phyloP scores from a whole-genome alignment of 1,284 basidiomycete species.

The Ceratobasidium sp. region DNA sequence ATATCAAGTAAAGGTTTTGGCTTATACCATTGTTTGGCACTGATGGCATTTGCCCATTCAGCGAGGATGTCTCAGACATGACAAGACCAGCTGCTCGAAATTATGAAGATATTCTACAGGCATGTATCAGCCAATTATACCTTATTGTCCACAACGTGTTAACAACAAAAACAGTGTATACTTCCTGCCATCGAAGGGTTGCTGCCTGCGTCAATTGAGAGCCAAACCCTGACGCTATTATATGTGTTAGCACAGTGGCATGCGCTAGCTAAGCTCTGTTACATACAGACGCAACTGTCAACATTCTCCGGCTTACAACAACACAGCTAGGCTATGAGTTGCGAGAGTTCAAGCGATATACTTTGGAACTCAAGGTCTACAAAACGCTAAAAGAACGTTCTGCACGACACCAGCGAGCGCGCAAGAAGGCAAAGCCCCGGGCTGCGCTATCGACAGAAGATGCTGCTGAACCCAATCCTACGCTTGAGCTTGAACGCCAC shows the following conservation, averaged over 20 bases:
- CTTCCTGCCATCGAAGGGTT: conserved; percentile 56
- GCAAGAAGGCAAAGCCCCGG: neutral
- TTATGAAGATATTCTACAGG: conserved; percentile 47
- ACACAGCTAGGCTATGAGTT: conserved; percentile 46
- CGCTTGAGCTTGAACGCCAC: neutral
- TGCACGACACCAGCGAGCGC: conserved; percentile 40
- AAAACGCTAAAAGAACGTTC: conserved; percentile 50
- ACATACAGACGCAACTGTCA: conserved; percentile 52
- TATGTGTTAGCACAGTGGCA: conserved; percentile 54
- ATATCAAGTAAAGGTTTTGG: conserved; percentile 21
- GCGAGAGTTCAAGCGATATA: conserved; percentile 46
- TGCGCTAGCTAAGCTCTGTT: conserved; percentile 53
- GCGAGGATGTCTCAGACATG: conserved; percentile 40
- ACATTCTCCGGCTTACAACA: conserved; percentile 47
- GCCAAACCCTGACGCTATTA: conserved; percentile 49
- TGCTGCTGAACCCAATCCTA: neutral
- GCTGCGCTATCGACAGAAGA: neutral
- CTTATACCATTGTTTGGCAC: conserved; percentile 29
- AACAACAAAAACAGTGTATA: conserved; percentile 49
- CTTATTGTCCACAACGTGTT: neutral
- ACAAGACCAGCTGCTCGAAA: conserved; percentile 40
- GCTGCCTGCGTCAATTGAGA: conserved; percentile 49
- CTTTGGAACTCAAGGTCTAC: conserved; percentile 47
- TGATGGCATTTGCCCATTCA: conserved; percentile 39
- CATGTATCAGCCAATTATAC: neutral